Evolutionary conservation across 1,284 basidiomycete genomes (phyloP), one percentile per base, ranked within the genome.

Genomic region (Butyriboletus appendiculatus): DNA sequence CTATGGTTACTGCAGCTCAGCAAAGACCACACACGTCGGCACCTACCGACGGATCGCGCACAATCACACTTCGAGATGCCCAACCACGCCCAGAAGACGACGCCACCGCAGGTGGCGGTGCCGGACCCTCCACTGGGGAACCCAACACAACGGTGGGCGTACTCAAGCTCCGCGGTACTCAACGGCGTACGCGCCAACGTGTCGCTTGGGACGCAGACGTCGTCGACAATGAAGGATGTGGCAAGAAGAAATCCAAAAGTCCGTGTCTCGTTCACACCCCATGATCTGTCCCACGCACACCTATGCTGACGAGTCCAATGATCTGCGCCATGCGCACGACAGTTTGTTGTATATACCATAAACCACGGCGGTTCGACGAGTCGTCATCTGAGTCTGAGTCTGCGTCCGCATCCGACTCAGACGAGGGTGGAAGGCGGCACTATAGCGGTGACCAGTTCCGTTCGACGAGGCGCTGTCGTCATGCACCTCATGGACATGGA

Each of bases 291-390:
- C 8, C 8, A 10, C 42, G 6, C 18, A 8, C 20, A 47, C 14
- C 8, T 12, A 43, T 24, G 47, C 45, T 45, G 34, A 37, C 28
- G 12, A 5, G 12, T 9, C 28, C n/a, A 7, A 37, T 12, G 20
- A 35, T 22, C n/a, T 35, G 14, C 16, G 12, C 4, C n/a, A n/a
- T 30, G 12, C 26, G 32, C 26, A 20, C 15, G 39, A 37, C 56
- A 94, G 92, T 94, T 52, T 94, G 92, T 66, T 94, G 92, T 68
- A 93, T 94, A 62, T 94, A 92, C 68, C 90, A 92, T 68, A 92
- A 88, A 65, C 88, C 89, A 0, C 80, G 81, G 55, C 71, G 64
- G 47, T 92, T 90, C 58, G 90, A 92, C 71, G 90, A 93, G 69
- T 92, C 90, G 20, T 90, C 89, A 0, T 84, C 80, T 38, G 87